These are phyloP conservation scores for Trichoderma simmonsii DNA, from an alignment of 2,329 filamentous ascomycete genomes.

Conservation along the genomic window DNA sequence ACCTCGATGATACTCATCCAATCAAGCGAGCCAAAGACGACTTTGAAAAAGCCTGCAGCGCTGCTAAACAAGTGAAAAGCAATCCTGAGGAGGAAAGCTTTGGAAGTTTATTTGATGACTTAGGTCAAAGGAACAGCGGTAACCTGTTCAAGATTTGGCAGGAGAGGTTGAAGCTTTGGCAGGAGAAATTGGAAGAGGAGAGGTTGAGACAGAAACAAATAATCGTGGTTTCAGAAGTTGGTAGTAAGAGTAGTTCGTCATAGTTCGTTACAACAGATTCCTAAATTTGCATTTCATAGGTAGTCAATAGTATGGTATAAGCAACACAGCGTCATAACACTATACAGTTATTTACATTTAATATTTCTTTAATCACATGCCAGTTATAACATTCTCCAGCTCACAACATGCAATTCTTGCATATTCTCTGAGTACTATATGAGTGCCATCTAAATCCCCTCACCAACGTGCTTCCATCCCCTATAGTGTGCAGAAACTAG, in stretches of 20 bases:
- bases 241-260: no score
- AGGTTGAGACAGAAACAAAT: no score
- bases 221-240: no score
- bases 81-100: neutral
- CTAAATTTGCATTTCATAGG: neutral
- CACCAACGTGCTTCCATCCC: neutral
- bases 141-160: neutral
- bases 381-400: neutral
- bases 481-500: neutral
- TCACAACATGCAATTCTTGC: neutral
- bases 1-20: neutral
- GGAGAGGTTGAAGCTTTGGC: neutral
- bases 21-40: neutral
- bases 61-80: neutral
- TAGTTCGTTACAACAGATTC: neutral
- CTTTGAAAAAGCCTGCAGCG: neutral
- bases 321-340: neutral
- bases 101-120: neutral
- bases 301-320: neutral
- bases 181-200: no score
- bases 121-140: neutral
- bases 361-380: neutral
- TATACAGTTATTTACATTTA: neutral
- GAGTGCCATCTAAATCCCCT: neutral
- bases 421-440: neutral